phyloP scores from a whole-genome alignment of 1,284 basidiomycete species.

The Somion occarium region DNA sequence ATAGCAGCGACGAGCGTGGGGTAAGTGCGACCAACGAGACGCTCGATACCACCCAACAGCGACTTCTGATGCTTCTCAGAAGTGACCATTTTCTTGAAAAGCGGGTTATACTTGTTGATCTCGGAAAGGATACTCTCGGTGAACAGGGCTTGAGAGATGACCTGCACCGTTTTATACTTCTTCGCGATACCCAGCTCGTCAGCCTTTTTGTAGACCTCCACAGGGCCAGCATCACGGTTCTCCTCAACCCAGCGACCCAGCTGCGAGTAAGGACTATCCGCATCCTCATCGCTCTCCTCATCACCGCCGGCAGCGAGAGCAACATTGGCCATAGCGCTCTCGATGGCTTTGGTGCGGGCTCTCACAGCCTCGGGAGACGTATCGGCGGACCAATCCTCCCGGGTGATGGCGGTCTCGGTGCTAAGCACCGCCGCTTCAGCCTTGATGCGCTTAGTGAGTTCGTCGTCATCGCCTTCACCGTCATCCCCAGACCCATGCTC shows the following conservation, averaged over 20 bases:
- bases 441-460: slow-evolving; percentile 79
- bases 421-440: slow-evolving; percentile 80
- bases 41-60: slow-evolving; percentile 86
- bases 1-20: slow-evolving; percentile 64
- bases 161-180: slow-evolving; percentile 90
- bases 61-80: slow-evolving; percentile 96
- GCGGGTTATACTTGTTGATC: slow-evolving; percentile 66
- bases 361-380: slow-evolving; percentile 91
- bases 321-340: slow-evolving; percentile 57
- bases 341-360: slow-evolving; percentile 78
- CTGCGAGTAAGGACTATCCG: slow-evolving; percentile 80
- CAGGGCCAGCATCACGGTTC: slow-evolving; percentile 49
- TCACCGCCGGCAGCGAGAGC: slow-evolving; percentile 55
- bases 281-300: slow-evolving; percentile 87
- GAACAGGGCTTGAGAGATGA: slow-evolving; percentile 88
- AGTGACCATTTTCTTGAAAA: slow-evolving; percentile 78
- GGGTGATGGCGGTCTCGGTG: slow-evolving; percentile 50
- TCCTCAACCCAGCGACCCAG: slow-evolving; percentile 89
- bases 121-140: slow-evolving; percentile 73
- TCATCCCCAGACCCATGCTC: slow-evolving; percentile 46
- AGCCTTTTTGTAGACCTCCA: slow-evolving; percentile 84
- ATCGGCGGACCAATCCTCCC: slow-evolving; percentile 88
- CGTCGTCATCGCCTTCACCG: slow-evolving; percentile 71
- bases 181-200: slow-evolving; percentile 92
- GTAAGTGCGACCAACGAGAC: slow-evolving; percentile 68